Conservation (phyloP, 1,284 basidiomycete genomes). For the Austroboletus novae-zelandiae region DNA sequence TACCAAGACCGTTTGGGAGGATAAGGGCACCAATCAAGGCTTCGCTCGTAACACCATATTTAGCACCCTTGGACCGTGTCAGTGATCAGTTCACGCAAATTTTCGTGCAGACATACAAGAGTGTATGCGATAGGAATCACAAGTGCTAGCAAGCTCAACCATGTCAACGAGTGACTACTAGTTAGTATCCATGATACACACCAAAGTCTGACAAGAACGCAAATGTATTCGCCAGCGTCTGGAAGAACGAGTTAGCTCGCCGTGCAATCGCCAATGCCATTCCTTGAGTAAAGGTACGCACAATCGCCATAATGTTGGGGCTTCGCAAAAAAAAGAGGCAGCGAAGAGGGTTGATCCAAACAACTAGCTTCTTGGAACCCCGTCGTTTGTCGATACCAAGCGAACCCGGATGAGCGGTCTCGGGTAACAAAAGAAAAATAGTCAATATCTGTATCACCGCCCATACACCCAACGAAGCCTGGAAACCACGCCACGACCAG, state of each 20-base stretch:
- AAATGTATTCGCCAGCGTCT: slow-evolving; percentile 42
- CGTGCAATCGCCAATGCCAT: not conserved
- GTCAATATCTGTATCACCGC: slow-evolving; percentile 45
- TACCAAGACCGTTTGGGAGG: slow-evolving; percentile 59
- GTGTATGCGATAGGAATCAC: slow-evolving; percentile 36
- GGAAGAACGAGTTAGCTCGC: not conserved
- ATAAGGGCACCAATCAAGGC: slow-evolving; percentile 61
- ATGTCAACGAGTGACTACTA: not conserved
- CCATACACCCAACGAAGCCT: slow-evolving; percentile 47
- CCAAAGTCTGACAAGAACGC: slow-evolving; percentile 46
- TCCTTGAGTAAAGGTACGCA: slow-evolving; percentile 33
- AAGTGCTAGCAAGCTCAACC: slow-evolving; percentile 31
- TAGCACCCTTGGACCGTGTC: slow-evolving; percentile 40
- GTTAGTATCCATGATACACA: slow-evolving; percentile 18
- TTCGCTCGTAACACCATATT: slow-evolving; percentile 58
- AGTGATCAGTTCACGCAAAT: not conserved
- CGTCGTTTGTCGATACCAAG: slow-evolving; percentile 42
- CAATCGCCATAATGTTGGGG: slow-evolving; percentile 55
- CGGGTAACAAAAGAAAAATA: slow-evolving; percentile 59
- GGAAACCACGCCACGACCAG: slow-evolving; percentile 70
- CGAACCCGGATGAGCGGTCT: slow-evolving; percentile 60
- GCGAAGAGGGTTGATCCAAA: slow-evolving; percentile 60
- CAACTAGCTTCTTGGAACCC: slow-evolving; percentile 37
- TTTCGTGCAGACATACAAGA: slow-evolving; percentile 20
- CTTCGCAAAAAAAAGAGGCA: slow-evolving; percentile 53